Evolutionary conservation across 306 rosid genomes (phyloP).

Genomic region (Clitoria ternatea): DNA sequence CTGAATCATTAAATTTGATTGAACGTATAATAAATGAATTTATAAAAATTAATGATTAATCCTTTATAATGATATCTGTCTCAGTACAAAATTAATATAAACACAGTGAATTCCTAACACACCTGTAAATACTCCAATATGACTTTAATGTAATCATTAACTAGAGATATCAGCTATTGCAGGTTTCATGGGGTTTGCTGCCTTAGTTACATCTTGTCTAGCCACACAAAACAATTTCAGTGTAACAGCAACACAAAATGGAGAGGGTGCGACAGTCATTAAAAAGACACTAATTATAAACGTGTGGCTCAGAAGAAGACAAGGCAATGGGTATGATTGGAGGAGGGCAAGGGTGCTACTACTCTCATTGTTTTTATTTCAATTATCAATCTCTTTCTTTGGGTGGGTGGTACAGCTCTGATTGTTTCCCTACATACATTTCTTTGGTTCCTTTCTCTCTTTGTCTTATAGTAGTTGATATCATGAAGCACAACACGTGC

Average conservation of each 20-base stretch:
- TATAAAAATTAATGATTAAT: too few species aligned
- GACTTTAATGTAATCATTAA: too few species aligned
- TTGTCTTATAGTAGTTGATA: not conserved
- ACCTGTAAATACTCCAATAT: too few species aligned
- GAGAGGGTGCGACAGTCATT: not conserved
- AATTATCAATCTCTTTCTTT: not conserved
- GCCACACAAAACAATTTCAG: not conserved
- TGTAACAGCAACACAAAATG: not conserved
- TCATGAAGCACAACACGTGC: too few species aligned
- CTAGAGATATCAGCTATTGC: too few species aligned
- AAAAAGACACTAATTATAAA: constrained; percentile 16
- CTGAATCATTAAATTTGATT: too few species aligned
- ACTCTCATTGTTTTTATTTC: not conserved
- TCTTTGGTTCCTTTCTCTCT: not conserved
- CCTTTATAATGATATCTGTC: too few species aligned
- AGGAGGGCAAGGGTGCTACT: not conserved
- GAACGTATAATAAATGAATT: too few species aligned
- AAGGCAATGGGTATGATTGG: not conserved
- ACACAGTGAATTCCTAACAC: too few species aligned
- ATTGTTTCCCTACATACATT: not conserved
- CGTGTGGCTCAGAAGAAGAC: constrained; percentile 21
- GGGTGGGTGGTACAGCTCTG: not conserved
- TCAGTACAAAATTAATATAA: too few species aligned
- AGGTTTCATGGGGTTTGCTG: too few species aligned
- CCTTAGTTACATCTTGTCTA: too few species aligned